A percentile compares a stretch with the other conserved stretches of the same genome.
These are phyloP conservation scores for Incumbomyces delicatus DNA, from an alignment of 2,329 filamentous ascomycete species.

Conservation along the genomic window DNA sequence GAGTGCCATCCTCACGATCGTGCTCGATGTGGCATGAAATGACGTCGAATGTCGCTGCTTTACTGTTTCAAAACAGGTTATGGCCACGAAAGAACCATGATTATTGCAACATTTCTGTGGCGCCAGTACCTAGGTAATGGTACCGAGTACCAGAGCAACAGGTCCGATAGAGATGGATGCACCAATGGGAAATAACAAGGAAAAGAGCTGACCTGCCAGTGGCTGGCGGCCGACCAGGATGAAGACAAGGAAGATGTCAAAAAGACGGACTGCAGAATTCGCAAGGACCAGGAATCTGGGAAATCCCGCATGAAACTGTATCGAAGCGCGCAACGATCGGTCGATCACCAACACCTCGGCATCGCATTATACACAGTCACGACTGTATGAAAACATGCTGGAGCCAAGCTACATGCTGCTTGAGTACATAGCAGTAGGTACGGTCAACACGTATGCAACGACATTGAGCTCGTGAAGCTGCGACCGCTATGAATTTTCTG, in stretches of 20 bases:
- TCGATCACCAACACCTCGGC: background rate
- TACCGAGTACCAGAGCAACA: too few relatives aligned
- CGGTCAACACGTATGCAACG: background rate
- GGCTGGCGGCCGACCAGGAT: constrained; percentile 3
- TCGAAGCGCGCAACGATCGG: too few relatives aligned
- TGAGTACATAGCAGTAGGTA: background rate
- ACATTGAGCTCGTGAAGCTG: too few relatives aligned
- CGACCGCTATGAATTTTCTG: too few relatives aligned
- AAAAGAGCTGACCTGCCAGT: background rate
- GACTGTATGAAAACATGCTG: too few relatives aligned
- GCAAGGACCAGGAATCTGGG: background rate
- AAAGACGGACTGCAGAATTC: background rate
- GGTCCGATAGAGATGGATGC: background rate
- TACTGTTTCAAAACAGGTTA: constrained; percentile 2
- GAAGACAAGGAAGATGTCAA: background rate
- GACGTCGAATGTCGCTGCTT: constrained; percentile 19
- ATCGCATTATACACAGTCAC: too few relatives aligned
- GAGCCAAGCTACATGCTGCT: too few relatives aligned
- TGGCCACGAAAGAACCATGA: background rate
- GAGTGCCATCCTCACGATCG: constrained; percentile 1
- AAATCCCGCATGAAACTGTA: background rate
- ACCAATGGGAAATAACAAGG: background rate
- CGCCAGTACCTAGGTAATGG: too few relatives aligned
- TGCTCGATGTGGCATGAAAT: constrained; percentile 9
- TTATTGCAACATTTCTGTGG: background rate